phyloP scores from a whole-genome alignment of 2,329 filamentous ascomycete genomes.

The Pseudogymnoascus sp. region DNA sequence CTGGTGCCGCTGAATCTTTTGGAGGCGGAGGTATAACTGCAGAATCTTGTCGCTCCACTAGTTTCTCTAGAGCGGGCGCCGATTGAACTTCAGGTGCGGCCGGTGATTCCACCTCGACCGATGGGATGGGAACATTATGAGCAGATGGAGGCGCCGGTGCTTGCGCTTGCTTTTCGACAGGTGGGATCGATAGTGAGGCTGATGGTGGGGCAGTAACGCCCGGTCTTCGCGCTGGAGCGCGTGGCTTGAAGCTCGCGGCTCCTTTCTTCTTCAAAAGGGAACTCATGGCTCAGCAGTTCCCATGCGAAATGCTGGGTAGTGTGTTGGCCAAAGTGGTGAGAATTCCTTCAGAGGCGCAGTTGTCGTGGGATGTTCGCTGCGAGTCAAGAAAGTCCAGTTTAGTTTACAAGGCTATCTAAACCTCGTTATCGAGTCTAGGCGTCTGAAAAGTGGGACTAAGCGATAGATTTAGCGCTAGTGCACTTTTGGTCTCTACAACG shows the following conservation, averaged over 20 bases:
- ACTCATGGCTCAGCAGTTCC: slow-evolving; percentile 40
- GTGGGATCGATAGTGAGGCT: slow-evolving; percentile 31
- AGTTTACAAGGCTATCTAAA: not conserved
- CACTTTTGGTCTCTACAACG: slow-evolving; percentile 3
- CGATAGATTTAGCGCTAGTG: not conserved
- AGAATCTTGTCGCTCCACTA: not conserved
- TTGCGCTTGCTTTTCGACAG: slow-evolving; percentile 32
- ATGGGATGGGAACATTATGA: not conserved
- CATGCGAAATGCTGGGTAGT: not conserved
- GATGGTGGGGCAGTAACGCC: slow-evolving; percentile 32
- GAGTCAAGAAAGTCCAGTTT: slow-evolving; percentile 5
- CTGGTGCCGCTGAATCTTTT: not conserved
- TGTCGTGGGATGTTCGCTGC: slow-evolving; percentile 1
- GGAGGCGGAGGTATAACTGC: not conserved
- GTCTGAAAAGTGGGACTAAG: slow-evolving; percentile 3
- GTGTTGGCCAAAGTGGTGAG: not conserved
- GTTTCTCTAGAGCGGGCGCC: slow-evolving; percentile 24
- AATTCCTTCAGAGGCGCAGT: not conserved
- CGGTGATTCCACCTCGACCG: not conserved
- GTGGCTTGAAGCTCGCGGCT: slow-evolving; percentile 61
- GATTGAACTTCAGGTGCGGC: slow-evolving; percentile 29
- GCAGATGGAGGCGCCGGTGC: slow-evolving; percentile 19
- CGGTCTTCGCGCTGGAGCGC: slow-evolving; percentile 50
- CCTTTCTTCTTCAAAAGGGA: slow-evolving; percentile 62
- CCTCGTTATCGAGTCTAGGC: not conserved